Percentiles rank a stretch among this genome's conserved stretches.
Evolutionary conservation across 2,329 filamentous ascomycete genomes (phyloP).

Genomic region (Pseudopyrenochaeta lycopersici): DNA sequence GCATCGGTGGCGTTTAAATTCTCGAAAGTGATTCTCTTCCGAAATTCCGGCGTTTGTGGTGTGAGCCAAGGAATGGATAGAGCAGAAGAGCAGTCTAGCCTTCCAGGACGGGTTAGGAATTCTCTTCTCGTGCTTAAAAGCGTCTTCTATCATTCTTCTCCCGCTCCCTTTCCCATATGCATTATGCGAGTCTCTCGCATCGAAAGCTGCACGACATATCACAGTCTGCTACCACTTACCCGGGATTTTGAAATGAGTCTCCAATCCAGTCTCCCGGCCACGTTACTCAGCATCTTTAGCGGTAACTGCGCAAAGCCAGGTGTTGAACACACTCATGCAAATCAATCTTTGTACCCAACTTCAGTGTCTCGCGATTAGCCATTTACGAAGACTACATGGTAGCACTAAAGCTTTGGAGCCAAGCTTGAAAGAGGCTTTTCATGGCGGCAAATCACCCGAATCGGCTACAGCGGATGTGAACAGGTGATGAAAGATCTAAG

Average conservation of each 20-base stretch:
- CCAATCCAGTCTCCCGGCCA: background rate
- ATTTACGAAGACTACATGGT: background rate
- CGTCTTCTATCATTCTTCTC: background rate
- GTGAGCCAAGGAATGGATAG: too few species aligned
- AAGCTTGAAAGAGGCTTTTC: too few species aligned
- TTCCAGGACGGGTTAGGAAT: too few species aligned
- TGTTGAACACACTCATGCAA: constrained; percentile 8
- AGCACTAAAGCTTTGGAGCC: background rate
- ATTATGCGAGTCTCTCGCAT: background rate
- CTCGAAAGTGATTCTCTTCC: too few species aligned
- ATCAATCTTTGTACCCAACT: constrained; percentile 3
- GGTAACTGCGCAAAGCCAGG: background rate
- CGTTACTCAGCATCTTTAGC: background rate
- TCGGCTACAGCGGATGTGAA: too few species aligned
- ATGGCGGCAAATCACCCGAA: background rate
- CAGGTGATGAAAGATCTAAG: too few species aligned
- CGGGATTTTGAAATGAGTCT: background rate
- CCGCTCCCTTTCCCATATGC: background rate
- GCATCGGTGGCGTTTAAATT: too few species aligned
- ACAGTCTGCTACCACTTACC: background rate
- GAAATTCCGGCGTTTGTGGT: too few species aligned
- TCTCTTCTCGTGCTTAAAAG: too few species aligned
- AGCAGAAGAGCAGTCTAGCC: too few species aligned
- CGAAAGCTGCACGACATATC: background rate
- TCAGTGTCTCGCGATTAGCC: background rate